phyloP scores from a whole-genome alignment of 495 filamentous ascomycete genomes.

The Xanthoparmelia taractica region DNA sequence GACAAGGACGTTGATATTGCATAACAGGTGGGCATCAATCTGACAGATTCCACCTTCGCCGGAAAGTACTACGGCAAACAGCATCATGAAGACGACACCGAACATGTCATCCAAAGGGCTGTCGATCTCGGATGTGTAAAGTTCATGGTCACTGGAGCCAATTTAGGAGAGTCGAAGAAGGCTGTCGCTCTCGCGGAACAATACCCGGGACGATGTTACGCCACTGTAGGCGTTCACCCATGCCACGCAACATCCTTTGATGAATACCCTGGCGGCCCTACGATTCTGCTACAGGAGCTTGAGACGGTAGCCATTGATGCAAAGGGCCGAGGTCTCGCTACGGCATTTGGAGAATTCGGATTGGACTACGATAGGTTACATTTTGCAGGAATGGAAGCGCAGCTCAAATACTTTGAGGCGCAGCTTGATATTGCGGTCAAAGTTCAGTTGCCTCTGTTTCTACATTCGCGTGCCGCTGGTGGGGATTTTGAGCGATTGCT shows the following conservation, averaged over 20 bases:
- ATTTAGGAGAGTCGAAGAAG: constrained; percentile 65
- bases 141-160: constrained; percentile 90
- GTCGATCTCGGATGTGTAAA: constrained; percentile 70
- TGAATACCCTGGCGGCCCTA: constrained; percentile 47
- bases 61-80: constrained; percentile 78
- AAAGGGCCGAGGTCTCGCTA: constrained; percentile 44
- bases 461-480: constrained; percentile 80
- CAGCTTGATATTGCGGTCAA: constrained; percentile 73
- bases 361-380: constrained; percentile 91
- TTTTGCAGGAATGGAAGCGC: constrained; percentile 64
- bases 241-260: constrained; percentile 68
- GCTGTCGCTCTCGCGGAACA: constrained; percentile 65
- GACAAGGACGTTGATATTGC: not conserved
- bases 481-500: constrained; percentile 70
- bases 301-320: constrained; percentile 45
- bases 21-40: constrained; percentile 77
- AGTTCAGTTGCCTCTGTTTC: constrained; percentile 76
- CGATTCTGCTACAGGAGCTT: constrained; percentile 54
- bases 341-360: constrained; percentile 92
- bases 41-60: constrained; percentile 78
- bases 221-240: constrained; percentile 89
- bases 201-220: constrained; percentile 72
- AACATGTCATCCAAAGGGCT: constrained; percentile 68
- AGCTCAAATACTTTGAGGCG: constrained; percentile 74
- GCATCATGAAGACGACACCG: constrained; percentile 70